These are phyloP conservation scores for Przewalskia tangutica DNA, from an alignment of 257 asterid species.

Conservation along the genomic window DNA sequence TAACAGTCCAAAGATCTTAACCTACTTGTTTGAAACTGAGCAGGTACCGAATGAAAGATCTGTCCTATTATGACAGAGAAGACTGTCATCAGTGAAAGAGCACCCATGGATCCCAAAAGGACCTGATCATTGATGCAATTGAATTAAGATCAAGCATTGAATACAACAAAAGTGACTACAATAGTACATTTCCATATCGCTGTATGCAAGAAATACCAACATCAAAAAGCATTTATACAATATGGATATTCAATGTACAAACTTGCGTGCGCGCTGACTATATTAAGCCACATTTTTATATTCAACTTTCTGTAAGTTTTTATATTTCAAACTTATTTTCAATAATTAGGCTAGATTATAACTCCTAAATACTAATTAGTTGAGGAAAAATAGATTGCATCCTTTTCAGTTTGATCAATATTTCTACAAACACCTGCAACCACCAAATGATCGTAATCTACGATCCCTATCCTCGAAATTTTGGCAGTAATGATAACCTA, in stretches of 20 bases:
- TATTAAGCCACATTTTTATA: not conserved
- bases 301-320: not conserved
- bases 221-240: not conserved
- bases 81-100: conserved; percentile 83
- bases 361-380: not conserved
- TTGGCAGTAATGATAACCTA: not conserved
- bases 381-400: not conserved
- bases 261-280: not conserved
- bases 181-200: not conserved
- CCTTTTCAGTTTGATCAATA: not conserved
- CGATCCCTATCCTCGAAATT: not conserved
- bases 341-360: not conserved
- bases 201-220: not conserved
- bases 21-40: conserved; percentile 98
- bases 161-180: not conserved
- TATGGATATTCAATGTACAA: not conserved
- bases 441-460: not conserved
- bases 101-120: conserved; percentile 96
- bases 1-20: not conserved
- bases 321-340: not conserved
- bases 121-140: conserved; percentile 42
- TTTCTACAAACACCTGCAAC: not conserved
- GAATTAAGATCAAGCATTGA: not conserved
- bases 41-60: conserved; percentile 85
- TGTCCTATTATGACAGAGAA: conserved; percentile 82